Base-by-base conservation (phyloP, 768 basidiomycete genomes). In the Albatrellus ellisii region DNA sequence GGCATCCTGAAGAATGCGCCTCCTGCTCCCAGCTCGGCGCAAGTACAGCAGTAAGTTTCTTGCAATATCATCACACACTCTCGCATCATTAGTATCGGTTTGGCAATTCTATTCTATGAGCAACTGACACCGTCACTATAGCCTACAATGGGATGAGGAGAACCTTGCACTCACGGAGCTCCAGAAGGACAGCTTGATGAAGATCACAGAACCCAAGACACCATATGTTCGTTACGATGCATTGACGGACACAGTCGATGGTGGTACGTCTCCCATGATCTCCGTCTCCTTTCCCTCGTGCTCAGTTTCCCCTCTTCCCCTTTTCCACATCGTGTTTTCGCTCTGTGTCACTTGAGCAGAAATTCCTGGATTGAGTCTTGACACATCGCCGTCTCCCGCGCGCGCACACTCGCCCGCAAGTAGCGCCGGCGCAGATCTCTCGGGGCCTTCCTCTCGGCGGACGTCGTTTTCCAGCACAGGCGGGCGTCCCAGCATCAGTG, bases 181-280 rank as follows among this genome's bases (percentile, higher is more conserved):
- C 50, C 77, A 84, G 69, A 94, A 94, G 61, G 90, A 94, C 55
- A 91, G 87, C 49, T 66, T 90, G 56, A 97, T 95, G 91, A 97
- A 95, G 75, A 97, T 97, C 55, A 90, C 87, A 2, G 91, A 97
- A 55, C 91, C 91, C 41, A 97, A 97, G 72, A 97, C 91, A 8
- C 91, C 91, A 2, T 97, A 85, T 61, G 91, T 97, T 41, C 70
- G 88, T 51, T 92, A 90, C 60, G 84, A 90, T 53, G 72, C 86
- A 2, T 79, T 83, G 56, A 79, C 80, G n/a, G 87, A 90, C 58
- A 72, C 73, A 41, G 63, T 89, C 32, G 87, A 90, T 60, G 78
- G 83, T 48, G 88, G 91, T 89, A 46, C 44, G 59, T 55, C 66
- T 61, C n/a, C 17, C 43, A 15, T 15, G 36, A 36, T 11, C 28